Evolutionary conservation across 352 stramenopile species (phyloP).

Genomic region (Pythium pyrilobum): DNA sequence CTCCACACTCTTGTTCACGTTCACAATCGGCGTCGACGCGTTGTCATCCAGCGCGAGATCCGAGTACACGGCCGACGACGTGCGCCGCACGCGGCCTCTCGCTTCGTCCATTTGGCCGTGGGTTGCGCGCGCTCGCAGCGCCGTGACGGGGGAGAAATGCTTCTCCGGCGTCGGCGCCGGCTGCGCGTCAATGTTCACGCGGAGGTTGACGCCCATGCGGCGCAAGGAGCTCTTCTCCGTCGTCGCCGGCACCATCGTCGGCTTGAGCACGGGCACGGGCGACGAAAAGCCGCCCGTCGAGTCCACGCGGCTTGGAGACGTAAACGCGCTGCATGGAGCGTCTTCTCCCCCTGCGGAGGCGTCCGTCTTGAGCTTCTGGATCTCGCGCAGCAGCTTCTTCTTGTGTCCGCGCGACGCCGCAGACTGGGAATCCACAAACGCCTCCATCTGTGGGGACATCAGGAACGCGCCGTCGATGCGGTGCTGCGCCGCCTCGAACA

Average conservation of each 20-base stretch:
- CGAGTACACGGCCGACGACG: conserved; percentile 2
- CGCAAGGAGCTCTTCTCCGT: conserved; percentile 25
- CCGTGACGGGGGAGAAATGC: conserved; percentile 39
- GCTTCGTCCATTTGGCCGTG: conserved; percentile 32
- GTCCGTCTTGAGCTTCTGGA: conserved; percentile 58
- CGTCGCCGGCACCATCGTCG: neutral
- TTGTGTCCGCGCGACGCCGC: conserved; percentile 60
- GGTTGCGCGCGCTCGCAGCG: conserved; percentile 25
- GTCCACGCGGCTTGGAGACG: conserved; percentile 2
- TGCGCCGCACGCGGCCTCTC: conserved; percentile 19
- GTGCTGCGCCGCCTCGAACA: conserved; percentile 30
- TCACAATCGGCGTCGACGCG: conserved; percentile 19
- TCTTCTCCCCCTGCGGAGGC: neutral
- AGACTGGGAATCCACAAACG: conserved; percentile 45
- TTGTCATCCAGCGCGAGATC: conserved; percentile 12
- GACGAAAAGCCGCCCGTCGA: conserved; percentile 5
- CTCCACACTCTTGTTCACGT: conserved; percentile 19
- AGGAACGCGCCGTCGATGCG: conserved; percentile 49
- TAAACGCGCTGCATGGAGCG: neutral
- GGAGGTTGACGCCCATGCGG: conserved; percentile 46
- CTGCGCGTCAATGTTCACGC: conserved; percentile 43
- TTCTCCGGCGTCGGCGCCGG: conserved; percentile 13
- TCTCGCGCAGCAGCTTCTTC: conserved; percentile 74
- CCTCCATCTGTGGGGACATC: conserved; percentile 34
- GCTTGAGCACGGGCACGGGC: neutral